Conservation (phyloP, 169 alveolate genomes). For the Neospora caninum region DNA sequence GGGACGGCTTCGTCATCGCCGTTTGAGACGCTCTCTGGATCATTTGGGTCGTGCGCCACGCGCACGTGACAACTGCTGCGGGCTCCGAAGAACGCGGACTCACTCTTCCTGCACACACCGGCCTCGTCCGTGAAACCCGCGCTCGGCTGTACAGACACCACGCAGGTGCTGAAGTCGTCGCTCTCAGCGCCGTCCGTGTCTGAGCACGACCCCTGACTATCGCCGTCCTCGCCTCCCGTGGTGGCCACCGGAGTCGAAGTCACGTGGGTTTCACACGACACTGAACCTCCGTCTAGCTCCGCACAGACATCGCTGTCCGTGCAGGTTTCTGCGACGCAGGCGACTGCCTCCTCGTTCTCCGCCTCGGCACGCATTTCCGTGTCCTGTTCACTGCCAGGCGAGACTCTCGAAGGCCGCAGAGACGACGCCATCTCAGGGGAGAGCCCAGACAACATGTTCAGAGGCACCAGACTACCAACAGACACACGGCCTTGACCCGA, state of each 20-base stretch:
- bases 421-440: neutral
- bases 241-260: neutral
- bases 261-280: neutral
- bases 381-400: neutral
- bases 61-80: neutral
- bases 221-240: neutral
- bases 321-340: too few relatives aligned
- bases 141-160: neutral
- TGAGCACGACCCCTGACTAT: neutral
- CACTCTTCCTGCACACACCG: neutral
- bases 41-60: neutral
- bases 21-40: neutral
- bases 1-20: neutral
- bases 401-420: neutral
- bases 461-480: neutral
- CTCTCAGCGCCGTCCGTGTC: neutral
- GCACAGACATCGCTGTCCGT: too few relatives aligned
- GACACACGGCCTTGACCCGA: neutral
- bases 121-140: neutral
- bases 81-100: neutral
- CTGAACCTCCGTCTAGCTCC: too few relatives aligned
- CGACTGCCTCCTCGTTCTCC: too few relatives aligned
- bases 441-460: neutral
- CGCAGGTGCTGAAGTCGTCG: slow-evolving; percentile 21
- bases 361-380: neutral